phyloP scores from a whole-genome alignment of 2,329 filamentous ascomycete genomes.

The Epichloe elymi region DNA sequence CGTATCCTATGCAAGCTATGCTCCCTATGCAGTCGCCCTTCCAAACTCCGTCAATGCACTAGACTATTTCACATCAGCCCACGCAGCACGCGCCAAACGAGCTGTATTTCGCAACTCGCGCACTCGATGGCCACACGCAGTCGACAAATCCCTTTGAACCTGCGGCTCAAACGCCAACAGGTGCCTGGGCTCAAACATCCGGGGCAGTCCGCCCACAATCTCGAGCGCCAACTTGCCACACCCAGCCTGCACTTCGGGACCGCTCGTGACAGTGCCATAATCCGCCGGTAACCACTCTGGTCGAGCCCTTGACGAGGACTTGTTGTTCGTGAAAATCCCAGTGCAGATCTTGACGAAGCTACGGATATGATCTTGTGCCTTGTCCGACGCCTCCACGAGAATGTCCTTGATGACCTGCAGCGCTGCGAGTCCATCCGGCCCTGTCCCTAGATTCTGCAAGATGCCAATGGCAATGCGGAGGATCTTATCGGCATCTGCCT shows the following conservation, averaged over 20 bases:
- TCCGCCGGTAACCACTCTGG: constrained; percentile 19
- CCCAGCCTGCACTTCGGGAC: constrained; percentile 14
- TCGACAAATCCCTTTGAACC: constrained; percentile 33
- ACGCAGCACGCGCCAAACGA: constrained; percentile 33
- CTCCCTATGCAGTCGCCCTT: neutral
- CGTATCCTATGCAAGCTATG: neutral
- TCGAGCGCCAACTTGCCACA: constrained; percentile 35
- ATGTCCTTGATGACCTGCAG: constrained; percentile 35
- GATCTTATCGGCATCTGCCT: constrained; percentile 34
- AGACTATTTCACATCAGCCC: constrained; percentile 26
- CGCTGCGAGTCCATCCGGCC: constrained; percentile 32
- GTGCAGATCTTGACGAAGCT: constrained; percentile 34
- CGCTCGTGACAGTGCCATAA: constrained; percentile 8
- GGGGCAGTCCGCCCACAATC: constrained; percentile 34
- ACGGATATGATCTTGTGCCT: constrained; percentile 33
- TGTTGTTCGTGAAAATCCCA: constrained; percentile 22
- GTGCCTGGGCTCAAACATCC: constrained; percentile 32
- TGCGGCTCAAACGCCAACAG: constrained; percentile 30
- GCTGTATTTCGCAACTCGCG: constrained; percentile 39
- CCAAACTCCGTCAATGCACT: constrained; percentile 3
- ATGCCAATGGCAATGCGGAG: constrained; percentile 36
- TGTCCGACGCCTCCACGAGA: constrained; percentile 31
- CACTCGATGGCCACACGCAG: constrained; percentile 39
- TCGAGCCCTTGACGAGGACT: constrained; percentile 12
- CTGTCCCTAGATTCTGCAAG: constrained; percentile 27